phyloP scores from a whole-genome alignment of 2,329 filamentous ascomycete genomes.

The Davidsoniella neocaledoniae region DNA sequence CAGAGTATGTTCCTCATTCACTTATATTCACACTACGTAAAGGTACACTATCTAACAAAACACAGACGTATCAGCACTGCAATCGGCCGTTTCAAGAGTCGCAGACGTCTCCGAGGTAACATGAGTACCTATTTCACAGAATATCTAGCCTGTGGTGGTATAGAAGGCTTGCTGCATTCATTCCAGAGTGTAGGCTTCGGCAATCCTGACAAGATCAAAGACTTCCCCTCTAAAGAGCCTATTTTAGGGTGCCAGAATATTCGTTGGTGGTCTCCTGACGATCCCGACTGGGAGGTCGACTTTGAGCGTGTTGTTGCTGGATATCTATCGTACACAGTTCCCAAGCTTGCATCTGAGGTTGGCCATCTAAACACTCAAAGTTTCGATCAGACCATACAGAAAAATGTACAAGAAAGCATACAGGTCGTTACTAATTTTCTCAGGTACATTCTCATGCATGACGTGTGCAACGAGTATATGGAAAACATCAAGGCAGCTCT shows the following conservation, averaged over 20 bases:
- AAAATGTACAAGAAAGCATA: neutral
- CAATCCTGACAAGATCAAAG: constrained; percentile 33
- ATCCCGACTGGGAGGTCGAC: constrained; percentile 54
- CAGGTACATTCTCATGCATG: constrained; percentile 69
- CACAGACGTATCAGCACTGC: constrained; percentile 5
- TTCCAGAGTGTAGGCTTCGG: constrained; percentile 39
- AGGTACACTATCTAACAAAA: neutral
- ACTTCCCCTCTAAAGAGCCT: constrained; percentile 33
- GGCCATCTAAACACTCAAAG: neutral
- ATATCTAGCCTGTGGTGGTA: constrained; percentile 69
- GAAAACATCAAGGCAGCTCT: constrained; percentile 50
- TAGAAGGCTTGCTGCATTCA: constrained; percentile 39
- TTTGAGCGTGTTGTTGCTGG: constrained; percentile 63
- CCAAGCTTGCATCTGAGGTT: constrained; percentile 16
- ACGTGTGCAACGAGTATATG: constrained; percentile 69
- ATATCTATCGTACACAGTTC: constrained; percentile 46
- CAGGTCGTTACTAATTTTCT: constrained; percentile 70
- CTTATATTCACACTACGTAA: neutral
- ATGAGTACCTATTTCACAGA: constrained; percentile 53
- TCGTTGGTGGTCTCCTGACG: constrained; percentile 27
- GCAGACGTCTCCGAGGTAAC: constrained; percentile 52
- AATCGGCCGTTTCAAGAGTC: constrained; percentile 21
- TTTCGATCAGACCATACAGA: neutral
- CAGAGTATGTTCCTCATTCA: constrained; percentile 28
- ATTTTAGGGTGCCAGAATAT: constrained; percentile 30